Percentiles rank a stretch among this genome's conserved stretches.
These are phyloP conservation scores for Pilobolus umbonatus DNA, from an alignment of 192 early-diverging fungal species.

Conservation along the genomic window DNA sequence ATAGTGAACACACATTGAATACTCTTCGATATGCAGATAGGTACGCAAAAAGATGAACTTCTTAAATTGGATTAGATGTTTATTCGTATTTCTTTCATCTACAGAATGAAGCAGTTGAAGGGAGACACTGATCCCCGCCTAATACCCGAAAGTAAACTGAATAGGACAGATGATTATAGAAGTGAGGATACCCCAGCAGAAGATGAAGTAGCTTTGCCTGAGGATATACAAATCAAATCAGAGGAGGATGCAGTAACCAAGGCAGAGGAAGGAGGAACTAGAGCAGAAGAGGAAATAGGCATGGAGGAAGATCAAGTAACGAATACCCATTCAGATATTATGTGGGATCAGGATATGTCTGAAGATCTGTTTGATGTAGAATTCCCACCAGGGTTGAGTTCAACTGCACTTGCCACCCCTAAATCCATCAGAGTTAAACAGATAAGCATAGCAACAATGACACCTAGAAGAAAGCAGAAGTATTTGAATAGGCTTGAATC, in stretches of 20 bases:
- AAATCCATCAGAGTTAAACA: no score
- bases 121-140: constrained; percentile 20
- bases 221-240: neutral
- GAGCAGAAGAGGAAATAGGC: neutral
- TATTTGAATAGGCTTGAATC: constrained; percentile 25
- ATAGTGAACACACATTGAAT: constrained; percentile 93
- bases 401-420: constrained; percentile 15
- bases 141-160: neutral
- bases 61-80: neutral
- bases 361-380: constrained; percentile 21
- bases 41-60: constrained; percentile 17
- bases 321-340: no score
- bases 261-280: neutral
- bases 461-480: constrained; percentile 17
- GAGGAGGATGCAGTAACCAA: neutral
- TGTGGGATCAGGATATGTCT: neutral
- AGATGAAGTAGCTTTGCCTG: no score
- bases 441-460: no score
- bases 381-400: constrained; percentile 6
- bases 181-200: neutral
- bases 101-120: constrained; percentile 22
- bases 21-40: constrained; percentile 95
- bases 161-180: neutral
- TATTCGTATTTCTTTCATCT: neutral
- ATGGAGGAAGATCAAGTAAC: no score